Percentiles rank a stretch among this genome's conserved stretches.
phyloP scores from a whole-genome alignment of 768 basidiomycete species.

The Boletus reticulatus region DNA sequence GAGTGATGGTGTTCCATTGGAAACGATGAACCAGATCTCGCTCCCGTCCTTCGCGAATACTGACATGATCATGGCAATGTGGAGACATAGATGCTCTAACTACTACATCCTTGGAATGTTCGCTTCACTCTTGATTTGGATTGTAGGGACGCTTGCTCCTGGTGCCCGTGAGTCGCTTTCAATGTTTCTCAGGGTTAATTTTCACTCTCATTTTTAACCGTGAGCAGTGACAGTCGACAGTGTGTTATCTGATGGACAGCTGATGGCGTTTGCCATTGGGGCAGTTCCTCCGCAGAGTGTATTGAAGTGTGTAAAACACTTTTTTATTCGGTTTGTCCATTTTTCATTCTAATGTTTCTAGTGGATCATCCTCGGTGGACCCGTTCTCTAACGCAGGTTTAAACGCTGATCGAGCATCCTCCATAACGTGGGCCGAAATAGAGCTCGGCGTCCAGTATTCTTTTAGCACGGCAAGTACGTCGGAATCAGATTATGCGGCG shows the following conservation, averaged over 20 bases:
- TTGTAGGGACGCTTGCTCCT: slow-evolving; percentile 22
- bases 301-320: slow-evolving; percentile 18
- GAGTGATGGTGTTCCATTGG: slow-evolving; percentile 21
- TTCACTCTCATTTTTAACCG: not conserved
- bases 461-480: slow-evolving; percentile 10
- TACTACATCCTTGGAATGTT: slow-evolving; percentile 20
- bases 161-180: slow-evolving; percentile 21
- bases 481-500: slow-evolving; percentile 15
- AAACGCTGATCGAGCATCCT: slow-evolving; percentile 17
- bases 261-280: slow-evolving; percentile 25
- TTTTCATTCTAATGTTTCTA: slow-evolving; percentile 2
- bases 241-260: slow-evolving; percentile 19
- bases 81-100: slow-evolving; percentile 19
- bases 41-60: slow-evolving; percentile 20
- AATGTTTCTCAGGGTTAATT: not conserved
- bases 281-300: slow-evolving; percentile 22
- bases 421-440: slow-evolving; percentile 25
- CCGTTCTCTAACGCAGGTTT: slow-evolving; percentile 3
- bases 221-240: slow-evolving; percentile 20
- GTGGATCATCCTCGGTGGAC: not conserved
- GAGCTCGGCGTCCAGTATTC: slow-evolving; percentile 26
- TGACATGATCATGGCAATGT: slow-evolving; percentile 12
- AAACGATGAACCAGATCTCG: slow-evolving; percentile 22
- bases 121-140: slow-evolving; percentile 19
- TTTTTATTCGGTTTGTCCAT: not conserved